Evolutionary conservation across 1,139 yeast genomes (phyloP), one percentile per base, ranked within the genome.

Genomic region (Kurtzmaniella quercitrusa): DNA sequence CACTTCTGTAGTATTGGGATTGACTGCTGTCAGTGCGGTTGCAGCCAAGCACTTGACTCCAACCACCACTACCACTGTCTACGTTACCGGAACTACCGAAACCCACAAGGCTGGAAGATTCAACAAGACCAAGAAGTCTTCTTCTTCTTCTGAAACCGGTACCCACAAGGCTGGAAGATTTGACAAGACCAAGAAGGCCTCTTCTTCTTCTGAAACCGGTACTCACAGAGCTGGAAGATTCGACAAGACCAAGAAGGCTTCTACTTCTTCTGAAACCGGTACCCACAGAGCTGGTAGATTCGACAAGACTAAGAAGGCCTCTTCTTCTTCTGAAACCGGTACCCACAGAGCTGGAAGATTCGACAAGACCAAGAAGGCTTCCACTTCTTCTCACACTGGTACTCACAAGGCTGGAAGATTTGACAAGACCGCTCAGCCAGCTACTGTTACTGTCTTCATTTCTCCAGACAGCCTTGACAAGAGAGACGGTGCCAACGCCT

Each of bases 21-120:
- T 45, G 33, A 20, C 42, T 38, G 40, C 41, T 5, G 40, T 45
- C 16, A 40, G 43, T 15, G 17, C 33, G 28, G 45, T 33, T 17
- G 17, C 41, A 11, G 42, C 45, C 33, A 30, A 19, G 26, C 21
- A 39, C 28, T 36, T 16, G 22, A 33, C 43, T 16, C 40, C 45
- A 21, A 34, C 43, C 14, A 7, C 32, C 18, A 40, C 43, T 20
- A 28, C 23, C 18, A 42, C 45, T 14, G 40, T 40, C 22, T 36
- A 40, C 22, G 45, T 39, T 12, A 36, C 45, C n/a, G 43, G 35
- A 36, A n/a, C 54, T 23, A 51, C 61, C 44, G 43, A 53, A 39
- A 71, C 78, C 45, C 75, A 70, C 64, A 66, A 56, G 50, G 63
- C 62, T 50, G 81, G 81, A 43, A 68, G 63, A 55, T 76, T 76